phyloP scores from a whole-genome alignment of 176 grass and related monocot genomes.

The Lolium rigidum region DNA sequence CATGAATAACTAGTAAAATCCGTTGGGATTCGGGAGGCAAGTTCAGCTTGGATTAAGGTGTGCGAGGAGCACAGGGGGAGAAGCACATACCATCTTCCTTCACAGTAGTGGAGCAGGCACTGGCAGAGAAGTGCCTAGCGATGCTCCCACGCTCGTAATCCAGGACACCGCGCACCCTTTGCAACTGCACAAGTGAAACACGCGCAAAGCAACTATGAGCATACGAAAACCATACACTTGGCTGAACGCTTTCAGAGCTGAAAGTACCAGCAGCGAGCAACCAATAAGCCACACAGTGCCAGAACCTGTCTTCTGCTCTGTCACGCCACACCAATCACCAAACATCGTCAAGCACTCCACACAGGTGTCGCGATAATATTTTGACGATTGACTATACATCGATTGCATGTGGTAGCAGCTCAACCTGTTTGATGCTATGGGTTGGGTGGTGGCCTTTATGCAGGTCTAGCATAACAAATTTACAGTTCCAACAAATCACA shows the following conservation, averaged over 20 bases:
- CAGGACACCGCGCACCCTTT: conserved; percentile 48
- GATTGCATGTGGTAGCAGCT: background rate
- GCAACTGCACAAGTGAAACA: conserved; percentile 48
- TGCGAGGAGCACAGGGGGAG: background rate
- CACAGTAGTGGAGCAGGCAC: conserved; percentile 31
- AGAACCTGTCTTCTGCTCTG: too few species aligned
- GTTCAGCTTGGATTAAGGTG: background rate
- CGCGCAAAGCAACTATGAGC: background rate
- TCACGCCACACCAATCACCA: background rate
- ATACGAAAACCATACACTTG: background rate
- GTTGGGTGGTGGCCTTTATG: too few species aligned
- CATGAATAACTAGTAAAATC: background rate
- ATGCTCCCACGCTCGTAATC: conserved; percentile 42
- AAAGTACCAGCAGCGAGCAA: background rate
- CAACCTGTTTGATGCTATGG: background rate
- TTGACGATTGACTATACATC: background rate
- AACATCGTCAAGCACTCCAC: background rate
- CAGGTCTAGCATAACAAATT: too few species aligned
- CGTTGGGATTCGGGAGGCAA: too few species aligned
- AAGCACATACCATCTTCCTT: conserved; percentile 33
- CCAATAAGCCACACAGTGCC: background rate
- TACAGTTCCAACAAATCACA: too few species aligned
- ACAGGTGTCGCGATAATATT: background rate
- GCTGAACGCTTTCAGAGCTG: background rate
- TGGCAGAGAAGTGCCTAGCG: conserved; percentile 52